Evolutionary conservation across 371 early-diverging fungal species (phyloP), one percentile per base, ranked within the genome.

Genomic region (Apophysomyces trapeziformis): DNA sequence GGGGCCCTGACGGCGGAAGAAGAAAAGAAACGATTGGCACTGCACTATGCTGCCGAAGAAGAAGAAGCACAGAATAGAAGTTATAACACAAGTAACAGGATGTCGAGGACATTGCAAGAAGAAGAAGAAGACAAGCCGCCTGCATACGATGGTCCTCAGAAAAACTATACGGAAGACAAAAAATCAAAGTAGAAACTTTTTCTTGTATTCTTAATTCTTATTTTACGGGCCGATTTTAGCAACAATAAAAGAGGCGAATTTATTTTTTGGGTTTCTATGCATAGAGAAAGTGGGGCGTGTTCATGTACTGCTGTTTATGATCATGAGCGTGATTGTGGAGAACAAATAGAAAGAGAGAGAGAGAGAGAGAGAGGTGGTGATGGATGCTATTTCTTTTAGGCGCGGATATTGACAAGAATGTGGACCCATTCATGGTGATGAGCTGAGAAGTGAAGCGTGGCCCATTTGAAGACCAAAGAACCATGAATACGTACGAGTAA

Each of bases 1-100:
- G 21, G 21, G 7, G 21, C 4, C 5, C n/a, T 8, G 21, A 7
- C 54, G 16, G 68, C 72, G 12, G 65, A 72, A 21, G 72, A 72
- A 41, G 72, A 68, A 39, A 72, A 68, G 32, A 61, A 57, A 38
- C 41, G 61, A 13, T 58, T 68, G 21, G 58, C 65, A 12, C 57
- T 68, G 38, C 68, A 63, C 37, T 68, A 68, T 39, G 54, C 54
- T 21, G 21, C n/a, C n/a, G 54, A 21, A 11, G 54, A 50, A 7
- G 8, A 26, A 7, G 21, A 21, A 0, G 11, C 21, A 21, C 21
- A 32, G 21, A 5, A 26, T 26, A 7, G 21, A 16, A 26, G 32
- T 26, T 26, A 26, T 3, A 26, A 26, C 32, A 26, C 32, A 26
- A 26, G 32, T 3, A 26, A 26, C 32, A 26, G 32, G 32, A 26